Conservation (phyloP, 2,329 filamentous ascomycete genomes). For the Didymella glomerata region DNA sequence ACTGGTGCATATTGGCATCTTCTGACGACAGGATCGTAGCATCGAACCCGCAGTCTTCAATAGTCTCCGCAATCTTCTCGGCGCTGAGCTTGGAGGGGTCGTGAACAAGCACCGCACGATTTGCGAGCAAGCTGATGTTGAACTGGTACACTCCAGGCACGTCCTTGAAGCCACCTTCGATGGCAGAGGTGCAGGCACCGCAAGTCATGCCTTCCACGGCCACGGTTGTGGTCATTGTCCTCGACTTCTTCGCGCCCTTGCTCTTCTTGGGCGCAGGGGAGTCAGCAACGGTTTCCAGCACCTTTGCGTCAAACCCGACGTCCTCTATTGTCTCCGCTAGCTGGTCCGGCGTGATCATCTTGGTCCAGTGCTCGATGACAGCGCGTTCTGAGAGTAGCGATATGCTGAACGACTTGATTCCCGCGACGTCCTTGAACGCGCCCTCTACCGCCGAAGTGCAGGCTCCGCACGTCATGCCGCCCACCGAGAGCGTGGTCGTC, state of each 20-base stretch:
- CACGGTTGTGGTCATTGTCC: constrained; percentile 76
- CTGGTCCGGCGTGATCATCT: constrained; percentile 60
- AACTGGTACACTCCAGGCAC: constrained; percentile 84
- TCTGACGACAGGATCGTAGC: constrained; percentile 82
- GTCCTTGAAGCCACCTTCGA: constrained; percentile 81
- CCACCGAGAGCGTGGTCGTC: constrained; percentile 78
- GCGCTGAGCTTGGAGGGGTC: constrained; percentile 74
- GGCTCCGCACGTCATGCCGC: constrained; percentile 91
- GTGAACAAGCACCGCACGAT: constrained; percentile 88
- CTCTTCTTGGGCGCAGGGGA: constrained; percentile 43
- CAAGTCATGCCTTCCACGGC: constrained; percentile 98
- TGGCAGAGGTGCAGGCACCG: constrained; percentile 91
- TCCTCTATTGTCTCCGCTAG: constrained; percentile 68
- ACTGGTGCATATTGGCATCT: constrained; percentile 62
- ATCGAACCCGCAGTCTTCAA: constrained; percentile 91
- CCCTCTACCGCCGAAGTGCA: constrained; percentile 87
- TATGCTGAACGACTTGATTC: constrained; percentile 79
- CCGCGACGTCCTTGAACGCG: constrained; percentile 77
- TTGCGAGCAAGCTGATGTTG: constrained; percentile 93
- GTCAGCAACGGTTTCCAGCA: constrained; percentile 74
- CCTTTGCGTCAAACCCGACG: constrained; percentile 80
- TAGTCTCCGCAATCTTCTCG: constrained; percentile 79
- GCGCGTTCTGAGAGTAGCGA: constrained; percentile 84
- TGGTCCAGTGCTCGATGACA: constrained; percentile 81
- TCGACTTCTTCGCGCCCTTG: constrained; percentile 54